Evolutionary conservation across 2,329 filamentous ascomycete species (phyloP).

Genomic region (Arthrinium phaeospermum): DNA sequence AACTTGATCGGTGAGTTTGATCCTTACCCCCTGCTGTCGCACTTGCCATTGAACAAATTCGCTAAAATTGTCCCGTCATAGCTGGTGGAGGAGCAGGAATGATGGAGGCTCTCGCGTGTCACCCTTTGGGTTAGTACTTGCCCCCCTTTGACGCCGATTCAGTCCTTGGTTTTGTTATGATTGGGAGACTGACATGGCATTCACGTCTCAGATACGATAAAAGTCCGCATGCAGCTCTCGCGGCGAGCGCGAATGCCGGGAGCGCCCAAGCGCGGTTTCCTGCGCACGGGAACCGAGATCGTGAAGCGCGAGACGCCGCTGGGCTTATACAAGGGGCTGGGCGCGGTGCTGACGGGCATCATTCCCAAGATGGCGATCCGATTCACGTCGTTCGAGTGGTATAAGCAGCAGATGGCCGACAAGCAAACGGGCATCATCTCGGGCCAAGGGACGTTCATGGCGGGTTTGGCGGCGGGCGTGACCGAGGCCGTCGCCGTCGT

Average conservation of each 20-base stretch:
- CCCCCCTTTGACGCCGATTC: slow-evolving; percentile 23
- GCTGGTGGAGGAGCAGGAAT: slow-evolving; percentile 96
- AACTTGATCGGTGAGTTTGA: slow-evolving; percentile 80
- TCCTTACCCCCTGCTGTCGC: slow-evolving; percentile 17
- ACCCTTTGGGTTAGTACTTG: slow-evolving; percentile 76
- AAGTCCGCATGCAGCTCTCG: slow-evolving; percentile 99
- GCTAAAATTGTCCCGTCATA: slow-evolving; percentile 43
- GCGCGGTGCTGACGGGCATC: slow-evolving; percentile 93
- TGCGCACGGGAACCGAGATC: slow-evolving; percentile 85
- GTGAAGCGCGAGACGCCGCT: slow-evolving; percentile 88
- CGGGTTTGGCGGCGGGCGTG: slow-evolving; percentile 89
- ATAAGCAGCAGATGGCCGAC: slow-evolving; percentile 83
- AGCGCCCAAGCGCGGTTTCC: slow-evolving; percentile 84
- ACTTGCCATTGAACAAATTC: slow-evolving; percentile 18
- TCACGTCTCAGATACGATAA: slow-evolving; percentile 77
- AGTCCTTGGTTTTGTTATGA: neutral
- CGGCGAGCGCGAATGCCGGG: slow-evolving; percentile 82
- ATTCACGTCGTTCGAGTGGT: slow-evolving; percentile 95
- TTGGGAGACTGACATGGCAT: neutral
- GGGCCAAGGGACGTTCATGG: slow-evolving; percentile 69
- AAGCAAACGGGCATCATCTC: slow-evolving; percentile 69
- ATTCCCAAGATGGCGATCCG: slow-evolving; percentile 99
- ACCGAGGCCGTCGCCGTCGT: slow-evolving; percentile 97
- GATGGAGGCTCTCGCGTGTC: slow-evolving; percentile 98
- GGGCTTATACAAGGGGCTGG: slow-evolving; percentile 96